A percentile compares a stretch with the other conserved stretches of the same genome.
These are phyloP conservation scores for Bolboschoenus planiculmis DNA, from an alignment of 176 grass and related monocot species.

Conservation along the genomic window DNA sequence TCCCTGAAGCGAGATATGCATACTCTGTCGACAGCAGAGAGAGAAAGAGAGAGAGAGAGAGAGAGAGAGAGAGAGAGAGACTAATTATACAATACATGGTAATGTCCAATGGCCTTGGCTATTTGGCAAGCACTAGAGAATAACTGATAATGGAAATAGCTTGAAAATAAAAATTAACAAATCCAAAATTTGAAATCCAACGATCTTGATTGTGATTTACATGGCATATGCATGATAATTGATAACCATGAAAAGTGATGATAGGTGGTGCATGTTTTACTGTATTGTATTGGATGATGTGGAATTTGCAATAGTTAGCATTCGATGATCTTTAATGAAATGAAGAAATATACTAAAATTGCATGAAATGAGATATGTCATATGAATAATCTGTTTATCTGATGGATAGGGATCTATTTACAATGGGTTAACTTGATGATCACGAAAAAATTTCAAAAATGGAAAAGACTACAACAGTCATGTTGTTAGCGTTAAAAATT, in stretches of 20 bases:
- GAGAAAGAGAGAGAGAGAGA: constrained; percentile 13
- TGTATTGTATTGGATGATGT: neutral
- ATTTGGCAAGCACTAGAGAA: neutral
- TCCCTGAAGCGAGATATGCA: constrained; percentile 89
- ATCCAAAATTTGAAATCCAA: no score
- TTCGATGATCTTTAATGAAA: neutral
- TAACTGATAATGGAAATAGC: neutral
- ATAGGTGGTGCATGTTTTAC: neutral
- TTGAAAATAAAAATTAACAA: neutral
- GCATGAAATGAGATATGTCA: neutral
- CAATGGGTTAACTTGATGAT: neutral
- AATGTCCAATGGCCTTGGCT: neutral
- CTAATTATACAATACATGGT: neutral
- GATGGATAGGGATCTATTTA: neutral
- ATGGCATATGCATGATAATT: no score
- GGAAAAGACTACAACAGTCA: neutral
- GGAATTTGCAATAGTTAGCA: neutral
- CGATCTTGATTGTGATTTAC: no score
- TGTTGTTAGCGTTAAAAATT: neutral
- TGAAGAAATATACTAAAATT: neutral
- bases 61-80: neutral
- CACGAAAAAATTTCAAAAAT: neutral
- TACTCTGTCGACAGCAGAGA: constrained; percentile 37
- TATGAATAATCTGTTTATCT: neutral
- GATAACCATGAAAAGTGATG: neutral